phyloP scores from a whole-genome alignment of 768 basidiomycete genomes.

The Cyclocybe aegerita region DNA sequence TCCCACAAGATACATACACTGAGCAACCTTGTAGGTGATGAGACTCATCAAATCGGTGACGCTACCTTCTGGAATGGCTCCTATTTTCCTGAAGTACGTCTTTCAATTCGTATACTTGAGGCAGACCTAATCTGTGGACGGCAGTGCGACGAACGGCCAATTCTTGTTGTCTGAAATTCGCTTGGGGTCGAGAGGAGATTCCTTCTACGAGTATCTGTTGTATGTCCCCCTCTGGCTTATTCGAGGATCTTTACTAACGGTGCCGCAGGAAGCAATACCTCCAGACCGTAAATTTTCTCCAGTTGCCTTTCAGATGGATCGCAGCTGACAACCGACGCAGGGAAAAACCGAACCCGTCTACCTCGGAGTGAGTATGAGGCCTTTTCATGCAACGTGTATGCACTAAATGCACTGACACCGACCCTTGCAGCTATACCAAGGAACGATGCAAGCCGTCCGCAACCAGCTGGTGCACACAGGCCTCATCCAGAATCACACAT shows the following conservation, averaged over 20 bases:
- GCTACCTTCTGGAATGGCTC: slow-evolving; percentile 68
- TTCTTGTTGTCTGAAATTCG: slow-evolving; percentile 74
- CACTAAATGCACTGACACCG: background rate
- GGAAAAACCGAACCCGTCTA: slow-evolving; percentile 78
- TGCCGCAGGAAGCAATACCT: slow-evolving; percentile 70
- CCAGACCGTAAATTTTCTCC: slow-evolving; percentile 58
- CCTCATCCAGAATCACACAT: slow-evolving; percentile 53
- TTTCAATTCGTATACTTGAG: too few species aligned
- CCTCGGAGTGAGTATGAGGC: slow-evolving; percentile 53
- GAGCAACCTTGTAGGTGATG: slow-evolving; percentile 47
- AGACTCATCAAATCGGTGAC: slow-evolving; percentile 61
- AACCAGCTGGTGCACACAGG: slow-evolving; percentile 69
- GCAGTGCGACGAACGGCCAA: slow-evolving; percentile 41
- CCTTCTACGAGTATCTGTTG: slow-evolving; percentile 92
- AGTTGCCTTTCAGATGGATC: background rate
- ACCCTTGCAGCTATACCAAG: slow-evolving; percentile 73
- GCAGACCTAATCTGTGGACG: too few species aligned
- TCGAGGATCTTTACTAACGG: background rate
- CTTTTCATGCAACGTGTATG: background rate
- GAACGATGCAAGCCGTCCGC: slow-evolving; percentile 81
- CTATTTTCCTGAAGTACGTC: slow-evolving; percentile 88
- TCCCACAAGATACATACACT: background rate
- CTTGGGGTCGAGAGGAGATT: slow-evolving; percentile 91
- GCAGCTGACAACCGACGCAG: slow-evolving; percentile 28
- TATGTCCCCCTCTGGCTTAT: slow-evolving; percentile 29